A percentile compares a stretch with the other conserved stretches of the same genome.
phyloP scores from a whole-genome alignment of 164 flowering plant species.

The Umbilicus rupestris region DNA sequence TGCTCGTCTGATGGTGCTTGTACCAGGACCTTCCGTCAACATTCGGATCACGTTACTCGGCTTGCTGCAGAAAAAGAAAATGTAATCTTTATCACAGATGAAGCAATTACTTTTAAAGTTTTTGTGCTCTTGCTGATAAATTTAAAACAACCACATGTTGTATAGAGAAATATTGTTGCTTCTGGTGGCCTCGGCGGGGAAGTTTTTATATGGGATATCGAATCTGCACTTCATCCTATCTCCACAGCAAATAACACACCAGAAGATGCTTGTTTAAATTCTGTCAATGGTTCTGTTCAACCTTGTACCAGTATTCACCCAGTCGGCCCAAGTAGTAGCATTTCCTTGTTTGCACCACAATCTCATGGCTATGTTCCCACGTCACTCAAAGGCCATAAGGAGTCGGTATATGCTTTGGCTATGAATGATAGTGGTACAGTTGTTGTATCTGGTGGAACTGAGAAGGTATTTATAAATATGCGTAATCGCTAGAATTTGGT shows the following conservation, averaged over 20 bases:
- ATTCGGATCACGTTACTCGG: conserved; percentile 92
- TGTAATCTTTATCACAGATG: conserved; percentile 67
- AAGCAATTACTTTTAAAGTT: too few species aligned
- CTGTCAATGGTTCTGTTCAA: conserved; percentile 42
- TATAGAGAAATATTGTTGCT: conserved; percentile 89
- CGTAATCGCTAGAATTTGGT: too few species aligned
- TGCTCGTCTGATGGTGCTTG: conserved; percentile 76
- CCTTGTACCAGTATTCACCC: conserved; percentile 57
- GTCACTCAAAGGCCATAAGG: conserved; percentile 94
- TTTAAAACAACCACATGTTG: conserved; percentile 52
- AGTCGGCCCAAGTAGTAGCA: conserved; percentile 63
- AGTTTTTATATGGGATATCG: conserved; percentile 95
- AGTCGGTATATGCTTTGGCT: conserved; percentile 93
- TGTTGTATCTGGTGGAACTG: conserved; percentile 99
- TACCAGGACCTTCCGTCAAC: conserved; percentile 73
- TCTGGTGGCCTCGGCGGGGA: conserved; percentile 99
- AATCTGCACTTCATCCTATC: conserved; percentile 64
- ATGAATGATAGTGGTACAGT: conserved; percentile 80
- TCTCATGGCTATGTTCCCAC: conserved; percentile 65
- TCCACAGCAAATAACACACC: conserved; percentile 50
- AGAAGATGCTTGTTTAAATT: conserved; percentile 69
- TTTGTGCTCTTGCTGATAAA: conserved; percentile 34
- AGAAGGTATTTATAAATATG: conserved; percentile 74
- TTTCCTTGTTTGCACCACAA: conserved; percentile 54
- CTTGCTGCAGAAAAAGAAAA: conserved; percentile 78